Conservation (phyloP, 2,329 filamentous ascomycete species). For the Aspergillus luchuensis region DNA sequence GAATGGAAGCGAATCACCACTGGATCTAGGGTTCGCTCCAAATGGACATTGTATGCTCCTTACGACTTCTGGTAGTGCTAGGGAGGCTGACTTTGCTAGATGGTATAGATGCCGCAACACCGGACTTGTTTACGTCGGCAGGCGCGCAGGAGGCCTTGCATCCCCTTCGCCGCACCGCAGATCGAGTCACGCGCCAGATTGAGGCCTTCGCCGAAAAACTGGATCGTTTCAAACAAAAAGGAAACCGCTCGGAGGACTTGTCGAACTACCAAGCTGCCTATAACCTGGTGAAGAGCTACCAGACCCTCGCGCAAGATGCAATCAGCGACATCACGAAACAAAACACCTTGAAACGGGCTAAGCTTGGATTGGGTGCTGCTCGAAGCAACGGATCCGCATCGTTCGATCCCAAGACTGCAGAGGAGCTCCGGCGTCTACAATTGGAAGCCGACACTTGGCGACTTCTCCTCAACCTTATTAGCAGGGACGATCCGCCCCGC, state of each 20-base stretch:
- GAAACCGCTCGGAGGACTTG: slow-evolving; percentile 52
- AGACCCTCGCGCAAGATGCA: slow-evolving; percentile 56
- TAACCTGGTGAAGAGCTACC: slow-evolving; percentile 67
- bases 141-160: slow-evolving; percentile 57
- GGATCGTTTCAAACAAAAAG: slow-evolving; percentile 69
- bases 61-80: background rate
- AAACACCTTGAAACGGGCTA: slow-evolving; percentile 44
- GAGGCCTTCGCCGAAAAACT: slow-evolving; percentile 82
- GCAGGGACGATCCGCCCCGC: slow-evolving; percentile 63
- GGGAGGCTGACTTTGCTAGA: slow-evolving; percentile 20
- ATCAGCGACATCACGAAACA: slow-evolving; percentile 47
- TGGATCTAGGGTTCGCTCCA: slow-evolving; percentile 16
- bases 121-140: slow-evolving; percentile 46
- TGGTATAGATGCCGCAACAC: slow-evolving; percentile 25
- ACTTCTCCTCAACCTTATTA: slow-evolving; percentile 73
- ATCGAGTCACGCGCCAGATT: slow-evolving; percentile 75
- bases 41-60: slow-evolving; percentile 23
- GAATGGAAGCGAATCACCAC: slow-evolving; percentile 31
- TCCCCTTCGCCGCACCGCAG: slow-evolving; percentile 65
- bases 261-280: slow-evolving; percentile 65
- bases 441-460: slow-evolving; percentile 91
- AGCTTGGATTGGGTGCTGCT: slow-evolving; percentile 32
- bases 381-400: slow-evolving; percentile 21
- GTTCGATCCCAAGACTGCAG: slow-evolving; percentile 30
- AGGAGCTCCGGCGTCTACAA: slow-evolving; percentile 63